Evolutionary conservation across 2,329 filamentous ascomycete genomes (phyloP), one percentile per base, ranked within the genome.

Genomic region (Talaromyces marneffei): DNA sequence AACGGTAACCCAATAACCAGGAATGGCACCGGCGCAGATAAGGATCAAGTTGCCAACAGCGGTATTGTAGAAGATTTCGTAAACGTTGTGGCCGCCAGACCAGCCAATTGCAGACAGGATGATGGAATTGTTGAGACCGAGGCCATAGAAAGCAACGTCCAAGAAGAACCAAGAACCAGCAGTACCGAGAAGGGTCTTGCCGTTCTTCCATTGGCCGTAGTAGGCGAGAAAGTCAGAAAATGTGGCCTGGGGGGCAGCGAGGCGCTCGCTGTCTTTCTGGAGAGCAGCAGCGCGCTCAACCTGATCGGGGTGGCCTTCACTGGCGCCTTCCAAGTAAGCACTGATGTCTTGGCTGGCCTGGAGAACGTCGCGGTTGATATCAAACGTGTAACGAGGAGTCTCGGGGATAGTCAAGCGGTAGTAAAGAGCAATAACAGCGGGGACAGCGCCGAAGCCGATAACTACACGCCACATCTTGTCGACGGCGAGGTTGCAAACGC

Each of bases 391-490:
- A 29, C 91, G 88, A 57, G 91, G 90, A 35, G 90, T 93, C 77
- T 95, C 91, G 25, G 91, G 91, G 66, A 95, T 93, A 57, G 90
- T 94, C 3, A 94, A 83, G 64, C 90, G 88, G 77, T 90, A 94
- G 80, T 94, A 94, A 18, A 95, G 84, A 20, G 91, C 90, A 65
- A 92, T 86, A 72, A 86, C 90, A 46, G 88, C 90, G 2, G 90
- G 90, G 8, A 94, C 84, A 48, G 88, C 89, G 66, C 90, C 90
- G 69, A 92, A 89, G 12, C 90, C 90, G 70, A 94, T 90, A 54
- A 94, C 82, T 14, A 86, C 82, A 66, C 90, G 84, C 90, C 90
- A 94, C 88, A 92, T 92, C 81, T 91, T 92, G 78, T 94, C 90
- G 5, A 92, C 88, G 25, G 90, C 89, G 0, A 84, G 71, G 60